Conservation (phyloP, 768 basidiomycete species). For the Nidula microcarpa region DNA sequence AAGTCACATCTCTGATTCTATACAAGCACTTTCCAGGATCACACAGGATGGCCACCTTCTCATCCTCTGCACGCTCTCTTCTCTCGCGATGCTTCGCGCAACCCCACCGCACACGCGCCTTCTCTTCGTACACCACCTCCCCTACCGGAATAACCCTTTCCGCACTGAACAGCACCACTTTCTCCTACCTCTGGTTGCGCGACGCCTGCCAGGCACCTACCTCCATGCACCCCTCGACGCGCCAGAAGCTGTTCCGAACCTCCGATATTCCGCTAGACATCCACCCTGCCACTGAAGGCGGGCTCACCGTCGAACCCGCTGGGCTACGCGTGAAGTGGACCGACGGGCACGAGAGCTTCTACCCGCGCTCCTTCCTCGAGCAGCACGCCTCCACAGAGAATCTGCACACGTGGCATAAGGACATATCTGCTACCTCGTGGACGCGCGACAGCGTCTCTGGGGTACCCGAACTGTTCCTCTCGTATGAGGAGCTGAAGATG, state of each 20-base stretch:
- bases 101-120: not conserved
- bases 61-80: not conserved
- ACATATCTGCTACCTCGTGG: slow-evolving; percentile 42
- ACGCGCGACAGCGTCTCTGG: slow-evolving; percentile 29
- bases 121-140: slow-evolving; percentile 9
- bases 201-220: slow-evolving; percentile 75
- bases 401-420: slow-evolving; percentile 42
- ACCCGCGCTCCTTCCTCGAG: slow-evolving; percentile 42
- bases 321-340: slow-evolving; percentile 41
- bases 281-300: slow-evolving; percentile 35
- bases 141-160: slow-evolving; percentile 28
- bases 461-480: slow-evolving; percentile 44
- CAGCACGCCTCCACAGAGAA: slow-evolving; percentile 36
- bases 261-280: slow-evolving; percentile 59
- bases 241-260: slow-evolving; percentile 72
- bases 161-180: slow-evolving; percentile 35
- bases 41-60: not conserved
- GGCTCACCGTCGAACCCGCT: slow-evolving; percentile 33
- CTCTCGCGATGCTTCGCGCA: not conserved
- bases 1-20: too few relatives aligned
- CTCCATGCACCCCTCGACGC: slow-evolving; percentile 76
- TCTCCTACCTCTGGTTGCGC: slow-evolving; percentile 77
- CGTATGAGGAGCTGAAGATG: slow-evolving; percentile 48
- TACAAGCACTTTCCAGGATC: too few relatives aligned
- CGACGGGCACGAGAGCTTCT: slow-evolving; percentile 60